Percentiles rank a stretch among this genome's conserved stretches.
phyloP scores from a whole-genome alignment of 495 filamentous ascomycete species.

The Alectoria sarmentosa region DNA sequence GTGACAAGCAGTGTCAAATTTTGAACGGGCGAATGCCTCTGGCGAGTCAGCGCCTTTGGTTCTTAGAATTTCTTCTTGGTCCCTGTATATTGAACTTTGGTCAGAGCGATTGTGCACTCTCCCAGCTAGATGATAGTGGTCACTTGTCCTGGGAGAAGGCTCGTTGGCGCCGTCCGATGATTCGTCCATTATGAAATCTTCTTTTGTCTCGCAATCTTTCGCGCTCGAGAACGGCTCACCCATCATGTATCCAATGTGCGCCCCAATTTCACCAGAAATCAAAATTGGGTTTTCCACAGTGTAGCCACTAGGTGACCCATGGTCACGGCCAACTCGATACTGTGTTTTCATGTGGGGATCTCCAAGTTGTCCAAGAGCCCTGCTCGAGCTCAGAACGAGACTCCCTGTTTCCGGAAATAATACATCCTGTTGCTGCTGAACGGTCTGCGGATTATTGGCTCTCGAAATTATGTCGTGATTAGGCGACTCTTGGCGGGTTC shows the following conservation, averaged over 20 bases:
- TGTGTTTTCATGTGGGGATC: background rate
- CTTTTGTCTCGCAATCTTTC: too few relatives aligned
- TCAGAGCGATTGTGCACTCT: too few relatives aligned
- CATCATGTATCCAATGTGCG: background rate
- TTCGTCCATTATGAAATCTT: too few relatives aligned
- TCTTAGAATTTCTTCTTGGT: too few relatives aligned
- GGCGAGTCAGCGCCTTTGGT: too few relatives aligned
- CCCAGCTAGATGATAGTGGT: too few relatives aligned
- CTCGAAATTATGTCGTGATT: background rate
- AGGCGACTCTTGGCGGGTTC: background rate
- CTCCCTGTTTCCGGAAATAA: background rate
- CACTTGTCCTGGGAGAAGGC: too few relatives aligned
- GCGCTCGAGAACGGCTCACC: background rate
- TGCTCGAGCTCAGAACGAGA: background rate
- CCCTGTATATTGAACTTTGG: too few relatives aligned
- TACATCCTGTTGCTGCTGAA: background rate
- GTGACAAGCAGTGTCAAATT: too few relatives aligned
- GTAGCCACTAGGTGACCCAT: background rate
- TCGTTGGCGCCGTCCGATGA: too few relatives aligned
- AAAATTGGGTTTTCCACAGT: background rate
- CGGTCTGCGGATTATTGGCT: background rate
- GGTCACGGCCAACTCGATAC: background rate
- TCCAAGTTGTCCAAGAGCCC: background rate
- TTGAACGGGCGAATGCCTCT: too few relatives aligned
- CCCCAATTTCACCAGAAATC: background rate